Evolutionary conservation across 352 stramenopile genomes (phyloP).

Genomic region (Plasmopara muralis): DNA sequence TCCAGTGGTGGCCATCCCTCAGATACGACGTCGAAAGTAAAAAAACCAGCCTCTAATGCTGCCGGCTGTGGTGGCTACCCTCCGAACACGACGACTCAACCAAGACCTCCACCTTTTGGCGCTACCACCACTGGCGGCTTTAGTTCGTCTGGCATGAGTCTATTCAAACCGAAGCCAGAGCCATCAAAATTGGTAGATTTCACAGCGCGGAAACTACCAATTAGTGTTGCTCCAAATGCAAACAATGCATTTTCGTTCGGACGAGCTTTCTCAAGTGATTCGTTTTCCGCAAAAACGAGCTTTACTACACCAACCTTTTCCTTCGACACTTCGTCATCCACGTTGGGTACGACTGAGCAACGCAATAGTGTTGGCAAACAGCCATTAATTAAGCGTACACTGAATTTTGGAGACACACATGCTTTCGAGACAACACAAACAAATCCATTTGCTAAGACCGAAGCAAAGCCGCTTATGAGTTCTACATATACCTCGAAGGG

Average conservation of each 20-base stretch:
- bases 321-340: constrained; percentile 19
- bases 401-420: constrained; percentile 26
- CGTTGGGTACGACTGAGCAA: constrained; percentile 7
- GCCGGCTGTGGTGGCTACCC: constrained; percentile 23
- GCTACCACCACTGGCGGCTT: constrained; percentile 24
- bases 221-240: neutral
- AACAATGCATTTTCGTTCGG: constrained; percentile 16
- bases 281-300: constrained; percentile 7
- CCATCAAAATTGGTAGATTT: constrained; percentile 2
- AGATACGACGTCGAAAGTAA: constrained; percentile 33
- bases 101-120: constrained; percentile 20
- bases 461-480: constrained; percentile 3
- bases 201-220: constrained; percentile 1
- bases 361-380: constrained; percentile 5
- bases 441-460: constrained; percentile 5
- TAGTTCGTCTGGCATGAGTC: constrained; percentile 22
- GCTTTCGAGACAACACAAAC: constrained; percentile 9
- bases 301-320: constrained; percentile 24
- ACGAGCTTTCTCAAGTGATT: constrained; percentile 6
- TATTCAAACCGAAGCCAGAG: constrained; percentile 15
- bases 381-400: constrained; percentile 23
- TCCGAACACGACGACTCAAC: constrained; percentile 26
- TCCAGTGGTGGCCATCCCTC: constrained; percentile 25
- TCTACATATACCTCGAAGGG: constrained; percentile 8
- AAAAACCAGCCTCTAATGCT: constrained; percentile 21